Percentiles rank a stretch among this genome's conserved stretches.
These are phyloP conservation scores for Plasmodium inui DNA, from an alignment of 169 alveolate species.

Conservation along the genomic window DNA sequence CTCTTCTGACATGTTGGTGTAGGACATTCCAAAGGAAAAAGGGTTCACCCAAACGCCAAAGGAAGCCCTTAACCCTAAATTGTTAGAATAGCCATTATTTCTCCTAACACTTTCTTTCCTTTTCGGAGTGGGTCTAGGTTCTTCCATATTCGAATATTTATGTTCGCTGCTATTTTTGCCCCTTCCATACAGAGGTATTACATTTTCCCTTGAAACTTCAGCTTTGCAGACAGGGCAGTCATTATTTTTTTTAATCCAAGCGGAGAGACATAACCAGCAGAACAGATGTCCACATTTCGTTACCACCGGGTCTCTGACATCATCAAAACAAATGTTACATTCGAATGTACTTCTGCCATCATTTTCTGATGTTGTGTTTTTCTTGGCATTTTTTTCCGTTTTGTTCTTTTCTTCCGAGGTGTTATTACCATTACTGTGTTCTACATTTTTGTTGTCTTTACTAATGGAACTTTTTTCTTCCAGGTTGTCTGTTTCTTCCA, in stretches of 20 bases:
- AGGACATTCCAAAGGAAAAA: conserved; percentile 62
- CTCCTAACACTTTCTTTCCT: conserved; percentile 55
- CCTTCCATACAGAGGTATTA: conserved; percentile 93
- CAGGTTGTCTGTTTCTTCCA: not conserved
- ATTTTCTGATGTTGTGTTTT: conserved; percentile 34
- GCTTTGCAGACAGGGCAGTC: conserved; percentile 96
- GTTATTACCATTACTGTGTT: not conserved
- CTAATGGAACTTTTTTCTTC: conserved; percentile 2
- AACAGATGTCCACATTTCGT: conserved; percentile 97
- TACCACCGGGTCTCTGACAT: conserved; percentile 97
- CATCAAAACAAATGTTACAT: conserved; percentile 97
- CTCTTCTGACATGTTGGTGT: conserved; percentile 66
- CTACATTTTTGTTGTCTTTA: not conserved
- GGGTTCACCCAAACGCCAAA: conserved; percentile 74
- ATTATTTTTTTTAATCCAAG: conserved; percentile 93
- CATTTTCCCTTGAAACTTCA: conserved; percentile 92
- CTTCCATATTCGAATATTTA: conserved; percentile 77
- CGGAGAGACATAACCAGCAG: conserved; percentile 95
- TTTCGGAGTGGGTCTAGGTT: conserved; percentile 74
- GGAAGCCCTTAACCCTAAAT: conserved; percentile 69
- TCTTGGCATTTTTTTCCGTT: not conserved
- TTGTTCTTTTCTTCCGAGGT: not conserved
- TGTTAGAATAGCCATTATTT: conserved; percentile 35
- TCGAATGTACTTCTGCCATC: conserved; percentile 87
- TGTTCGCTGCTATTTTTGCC: conserved; percentile 86